phyloP scores from a whole-genome alignment of 192 early-diverging fungal genomes.

The Polychytrium aggregatum region DNA sequence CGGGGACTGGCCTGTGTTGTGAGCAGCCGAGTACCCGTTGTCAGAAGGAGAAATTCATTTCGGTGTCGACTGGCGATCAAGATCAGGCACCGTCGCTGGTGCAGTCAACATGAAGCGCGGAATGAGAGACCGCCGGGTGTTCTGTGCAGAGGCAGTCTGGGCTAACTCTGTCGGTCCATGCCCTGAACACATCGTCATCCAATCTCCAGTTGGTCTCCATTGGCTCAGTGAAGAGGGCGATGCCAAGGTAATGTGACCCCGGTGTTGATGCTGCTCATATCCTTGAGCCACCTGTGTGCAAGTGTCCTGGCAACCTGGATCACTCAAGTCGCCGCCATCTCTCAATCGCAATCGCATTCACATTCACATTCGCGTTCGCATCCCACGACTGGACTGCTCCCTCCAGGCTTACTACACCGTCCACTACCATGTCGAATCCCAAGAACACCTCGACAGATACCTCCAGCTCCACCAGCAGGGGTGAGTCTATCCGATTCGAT shows the following conservation, averaged over 20 bases:
- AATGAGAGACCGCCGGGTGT: too few species aligned
- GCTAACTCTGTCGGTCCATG: too few species aligned
- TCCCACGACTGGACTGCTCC: neutral
- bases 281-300: neutral
- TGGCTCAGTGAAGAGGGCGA: conserved; percentile 35
- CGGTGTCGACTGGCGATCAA: too few species aligned
- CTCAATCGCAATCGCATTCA: neutral
- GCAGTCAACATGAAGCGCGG: too few species aligned
- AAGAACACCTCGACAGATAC: conserved; percentile 24
- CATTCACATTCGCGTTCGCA: neutral
- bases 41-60: too few species aligned
- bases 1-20: too few species aligned
- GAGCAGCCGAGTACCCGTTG: too few species aligned
- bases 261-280: neutral
- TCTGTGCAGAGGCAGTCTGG: too few species aligned
- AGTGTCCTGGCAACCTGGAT: neutral
- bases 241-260: conserved; percentile 12
- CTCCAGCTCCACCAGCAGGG: conserved; percentile 16
- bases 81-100: too few species aligned
- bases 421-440: conserved; percentile 31
- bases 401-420: conserved; percentile 22
- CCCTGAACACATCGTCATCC: neutral
- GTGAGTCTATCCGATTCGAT: too few species aligned
- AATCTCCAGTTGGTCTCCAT: conserved; percentile 16
- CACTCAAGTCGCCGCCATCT: neutral